Base-by-base conservation (phyloP, 495 filamentous ascomycete species). In the Elasticomyces elasticus region DNA sequence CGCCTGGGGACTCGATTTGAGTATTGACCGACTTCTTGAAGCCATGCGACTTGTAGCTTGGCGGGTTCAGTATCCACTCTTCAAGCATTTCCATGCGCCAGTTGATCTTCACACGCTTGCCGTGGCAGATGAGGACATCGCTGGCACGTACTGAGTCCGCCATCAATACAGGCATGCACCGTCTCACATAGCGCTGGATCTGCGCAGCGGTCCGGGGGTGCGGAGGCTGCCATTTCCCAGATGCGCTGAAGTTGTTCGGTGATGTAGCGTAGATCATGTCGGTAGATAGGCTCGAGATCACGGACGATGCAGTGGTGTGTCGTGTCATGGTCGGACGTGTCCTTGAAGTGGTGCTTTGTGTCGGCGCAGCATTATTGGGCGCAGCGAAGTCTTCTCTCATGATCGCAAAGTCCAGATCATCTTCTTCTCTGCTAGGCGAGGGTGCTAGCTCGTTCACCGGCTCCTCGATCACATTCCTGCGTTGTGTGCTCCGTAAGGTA, bases 41-140 rank as follows among this genome's bases (percentile, higher is more conserved):
- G 15, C 27, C 47, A 27, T 63, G 61, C 1, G 41, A 43, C 17
- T 46, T 46, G 53, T 63, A 63, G 19, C n/a, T 42, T 5, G 61
- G 61, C 12, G 61, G 61, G n/a, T 45, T 37, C 5, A 61, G 38
- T 25, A 48, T 43, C 58, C 58, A 61, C 20, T 56, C 50, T 20
- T 61, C 58, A 17, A 70, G 56, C 38, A 61, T 23, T 43, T 66
- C 52, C 44, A 65, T 62, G 13, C 62, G 61, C 44, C 58, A 58
- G 55, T 67, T 61, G 55, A 71, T 67, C 13, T 61, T 61, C 51
- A 69, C 54, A 54, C 69, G 67, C 33, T 54, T 52, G 43, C 64
- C 69, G 17, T 61, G 19, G 49, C 51, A 63, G 54, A 67, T 65
- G 0, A 71, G 54, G 6, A 70, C 56, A 55, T 69, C 62, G 53